Percentiles rank a stretch among this genome's conserved stretches.
Evolutionary conservation across 1,139 yeast species (phyloP).

Genomic region (Saccharomyces uvarum): DNA sequence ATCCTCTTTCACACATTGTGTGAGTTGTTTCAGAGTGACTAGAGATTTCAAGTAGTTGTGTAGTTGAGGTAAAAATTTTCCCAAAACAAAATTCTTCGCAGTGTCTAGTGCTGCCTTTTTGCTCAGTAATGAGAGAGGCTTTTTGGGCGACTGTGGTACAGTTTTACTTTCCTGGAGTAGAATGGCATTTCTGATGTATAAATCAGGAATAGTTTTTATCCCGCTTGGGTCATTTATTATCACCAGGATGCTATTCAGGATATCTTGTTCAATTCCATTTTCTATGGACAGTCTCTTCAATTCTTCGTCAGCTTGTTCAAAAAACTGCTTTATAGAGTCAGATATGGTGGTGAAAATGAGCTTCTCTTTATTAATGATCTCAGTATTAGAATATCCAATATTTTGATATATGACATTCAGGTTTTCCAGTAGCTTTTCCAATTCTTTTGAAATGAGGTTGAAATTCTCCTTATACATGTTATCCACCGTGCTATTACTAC

Average conservation of each 20-base stretch:
- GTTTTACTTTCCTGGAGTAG: constrained; percentile 24
- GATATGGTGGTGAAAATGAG: constrained; percentile 33
- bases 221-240: constrained; percentile 34
- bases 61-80: constrained; percentile 28
- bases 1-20: constrained; percentile 5
- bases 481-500: constrained; percentile 4
- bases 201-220: constrained; percentile 34
- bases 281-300: constrained; percentile 27
- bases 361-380: constrained; percentile 33
- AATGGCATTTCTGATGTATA: constrained; percentile 34
- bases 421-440: constrained; percentile 30
- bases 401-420: constrained; percentile 33
- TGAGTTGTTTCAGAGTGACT: constrained; percentile 17
- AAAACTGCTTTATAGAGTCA: constrained; percentile 31
- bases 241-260: constrained; percentile 28
- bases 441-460: constrained; percentile 30
- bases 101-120: constrained; percentile 29
- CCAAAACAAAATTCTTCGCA: constrained; percentile 29
- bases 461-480: constrained; percentile 29
- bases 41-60: constrained; percentile 20
- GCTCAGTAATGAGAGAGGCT: constrained; percentile 31
- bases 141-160: constrained; percentile 30
- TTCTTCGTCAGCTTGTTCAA: constrained; percentile 32
- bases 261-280: constrained; percentile 28
- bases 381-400: constrained; percentile 36